These are phyloP conservation scores for Curvularia lunata DNA, from an alignment of 2,329 filamentous ascomycete genomes.

Conservation along the genomic window DNA sequence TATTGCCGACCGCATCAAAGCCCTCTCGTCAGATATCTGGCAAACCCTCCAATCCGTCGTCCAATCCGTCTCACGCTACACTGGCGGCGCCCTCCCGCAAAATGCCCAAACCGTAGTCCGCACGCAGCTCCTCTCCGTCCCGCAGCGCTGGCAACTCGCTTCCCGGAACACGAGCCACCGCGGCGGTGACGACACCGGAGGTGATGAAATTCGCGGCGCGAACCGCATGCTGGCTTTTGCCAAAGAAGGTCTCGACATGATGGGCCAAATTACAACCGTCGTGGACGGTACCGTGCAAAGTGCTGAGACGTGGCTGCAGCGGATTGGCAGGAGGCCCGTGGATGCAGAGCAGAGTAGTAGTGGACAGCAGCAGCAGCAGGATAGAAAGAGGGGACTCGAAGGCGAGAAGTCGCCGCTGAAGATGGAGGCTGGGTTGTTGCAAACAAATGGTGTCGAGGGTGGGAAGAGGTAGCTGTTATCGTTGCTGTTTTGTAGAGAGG, in stretches of 20 bases:
- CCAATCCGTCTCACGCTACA: conserved; percentile 84
- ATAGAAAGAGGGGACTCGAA: not conserved
- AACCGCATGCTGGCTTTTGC: conserved; percentile 84
- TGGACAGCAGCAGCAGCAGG: not conserved
- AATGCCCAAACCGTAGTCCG: conserved; percentile 86
- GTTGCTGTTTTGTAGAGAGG: too few relatives aligned
- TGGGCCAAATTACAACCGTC: conserved; percentile 86
- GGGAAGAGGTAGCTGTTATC: conserved; percentile 12
- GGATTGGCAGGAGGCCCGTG: conserved; percentile 60
- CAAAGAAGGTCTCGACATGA: conserved; percentile 91
- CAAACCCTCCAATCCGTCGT: conserved; percentile 75
- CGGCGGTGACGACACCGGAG: conserved; percentile 17
- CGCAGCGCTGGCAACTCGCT: conserved; percentile 79
- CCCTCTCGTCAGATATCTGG: conserved; percentile 59
- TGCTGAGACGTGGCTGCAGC: conserved; percentile 89
- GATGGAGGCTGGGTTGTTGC: conserved; percentile 8
- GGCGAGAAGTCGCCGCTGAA: conserved; percentile 26
- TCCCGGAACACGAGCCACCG: conserved; percentile 54
- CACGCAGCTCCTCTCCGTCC: conserved; percentile 81
- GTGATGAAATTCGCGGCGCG: conserved; percentile 62
- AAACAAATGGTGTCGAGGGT: not conserved
- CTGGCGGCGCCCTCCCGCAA: conserved; percentile 87
- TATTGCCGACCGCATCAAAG: conserved; percentile 79
- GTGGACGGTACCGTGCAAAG: conserved; percentile 88
- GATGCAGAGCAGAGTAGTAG: not conserved